Percentiles rank a stretch among this genome's conserved stretches.
These are phyloP conservation scores for Rubus idaeus DNA, from an alignment of 306 rosid genomes.

Conservation along the genomic window DNA sequence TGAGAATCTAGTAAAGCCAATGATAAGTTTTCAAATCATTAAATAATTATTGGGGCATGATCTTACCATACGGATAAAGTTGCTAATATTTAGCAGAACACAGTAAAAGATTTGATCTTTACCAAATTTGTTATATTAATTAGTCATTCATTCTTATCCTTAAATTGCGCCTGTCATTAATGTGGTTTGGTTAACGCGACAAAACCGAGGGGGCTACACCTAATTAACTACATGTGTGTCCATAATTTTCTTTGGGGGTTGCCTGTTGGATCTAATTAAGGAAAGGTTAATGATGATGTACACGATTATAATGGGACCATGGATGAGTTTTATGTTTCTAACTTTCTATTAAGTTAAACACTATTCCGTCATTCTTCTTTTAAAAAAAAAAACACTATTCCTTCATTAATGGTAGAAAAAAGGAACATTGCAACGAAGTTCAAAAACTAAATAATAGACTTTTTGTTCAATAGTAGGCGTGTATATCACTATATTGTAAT, in stretches of 20 bases:
- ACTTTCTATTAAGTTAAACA: too few relatives aligned
- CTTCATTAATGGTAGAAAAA: too few relatives aligned
- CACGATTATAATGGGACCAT: too few relatives aligned
- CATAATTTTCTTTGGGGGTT: neutral
- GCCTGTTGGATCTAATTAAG: neutral
- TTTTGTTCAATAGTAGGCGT: neutral
- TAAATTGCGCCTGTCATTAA: constrained; percentile 9
- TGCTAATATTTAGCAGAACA: neutral
- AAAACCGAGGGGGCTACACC: neutral
- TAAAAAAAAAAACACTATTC: too few relatives aligned
- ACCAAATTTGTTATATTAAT: neutral
- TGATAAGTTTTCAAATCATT: neutral
- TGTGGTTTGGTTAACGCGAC: constrained; percentile 14
- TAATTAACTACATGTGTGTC: neutral
- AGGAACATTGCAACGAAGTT: neutral
- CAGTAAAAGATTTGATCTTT: neutral
- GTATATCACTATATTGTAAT: too few relatives aligned
- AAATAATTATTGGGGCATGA: neutral
- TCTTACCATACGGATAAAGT: neutral
- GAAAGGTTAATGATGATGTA: too few relatives aligned
- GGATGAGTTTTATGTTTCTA: too few relatives aligned
- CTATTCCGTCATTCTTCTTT: too few relatives aligned
- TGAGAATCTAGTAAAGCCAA: neutral
- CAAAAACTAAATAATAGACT: neutral
- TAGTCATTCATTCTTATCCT: neutral